Conservation (phyloP, 805 yeast species). For the Zygotorulaspora danielsina region DNA sequence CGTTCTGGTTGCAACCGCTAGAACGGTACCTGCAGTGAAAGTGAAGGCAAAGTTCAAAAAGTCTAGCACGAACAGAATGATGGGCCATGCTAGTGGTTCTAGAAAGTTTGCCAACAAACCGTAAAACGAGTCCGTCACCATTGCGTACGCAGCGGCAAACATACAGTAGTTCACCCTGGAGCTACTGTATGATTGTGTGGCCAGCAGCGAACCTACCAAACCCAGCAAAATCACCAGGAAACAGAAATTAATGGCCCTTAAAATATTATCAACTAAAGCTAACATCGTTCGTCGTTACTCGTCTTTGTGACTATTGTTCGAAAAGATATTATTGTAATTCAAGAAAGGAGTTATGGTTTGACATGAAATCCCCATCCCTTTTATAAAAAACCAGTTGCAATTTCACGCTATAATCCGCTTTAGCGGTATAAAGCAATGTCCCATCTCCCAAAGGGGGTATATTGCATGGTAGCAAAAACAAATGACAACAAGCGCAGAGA, state of each 20-base stretch:
- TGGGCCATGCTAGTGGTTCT: constrained; percentile 77
- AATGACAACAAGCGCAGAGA: neutral
- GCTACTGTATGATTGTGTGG: constrained; percentile 49
- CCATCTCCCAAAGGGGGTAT: neutral
- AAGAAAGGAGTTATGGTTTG: no score
- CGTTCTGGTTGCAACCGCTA: constrained; percentile 82
- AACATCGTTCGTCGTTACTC: constrained; percentile 42
- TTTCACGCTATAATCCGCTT: neutral
- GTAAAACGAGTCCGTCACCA: constrained; percentile 74
- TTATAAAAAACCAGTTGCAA: constrained; percentile 1
- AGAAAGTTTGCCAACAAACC: constrained; percentile 75
- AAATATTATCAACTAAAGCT: constrained; percentile 67
- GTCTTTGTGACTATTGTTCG: neutral
- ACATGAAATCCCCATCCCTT: constrained; percentile 2
- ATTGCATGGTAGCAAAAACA: constrained; percentile 2
- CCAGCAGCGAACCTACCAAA: constrained; percentile 82
- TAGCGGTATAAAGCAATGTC: constrained; percentile 1
- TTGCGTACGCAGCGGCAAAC: constrained; percentile 82
- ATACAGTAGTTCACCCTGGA: constrained; percentile 87
- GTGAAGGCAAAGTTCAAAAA: constrained; percentile 87
- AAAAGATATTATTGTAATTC: neutral
- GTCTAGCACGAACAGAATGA: constrained; percentile 69
- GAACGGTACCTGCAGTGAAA: constrained; percentile 89
- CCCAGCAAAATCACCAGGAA: constrained; percentile 79
- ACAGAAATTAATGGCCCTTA: constrained; percentile 71